Percentiles rank a stretch among this genome's conserved stretches.
These are phyloP conservation scores for Picochlorum costavermella DNA, from an alignment of 139 green algal genomes.

Conservation along the genomic window DNA sequence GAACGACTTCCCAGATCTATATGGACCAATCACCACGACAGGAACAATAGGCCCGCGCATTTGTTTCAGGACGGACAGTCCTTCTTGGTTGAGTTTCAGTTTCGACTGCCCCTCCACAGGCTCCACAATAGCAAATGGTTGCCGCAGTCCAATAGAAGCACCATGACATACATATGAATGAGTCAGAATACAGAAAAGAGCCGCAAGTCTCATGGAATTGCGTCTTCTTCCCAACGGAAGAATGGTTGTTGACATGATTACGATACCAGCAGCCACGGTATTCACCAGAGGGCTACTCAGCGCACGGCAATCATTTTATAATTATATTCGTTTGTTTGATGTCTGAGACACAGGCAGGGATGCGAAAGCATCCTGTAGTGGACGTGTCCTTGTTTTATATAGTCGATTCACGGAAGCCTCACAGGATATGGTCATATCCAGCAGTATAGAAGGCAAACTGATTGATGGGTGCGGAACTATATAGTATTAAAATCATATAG, in stretches of 20 bases:
- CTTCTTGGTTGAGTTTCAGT: conserved; percentile 53
- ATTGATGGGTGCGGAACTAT: too few relatives aligned
- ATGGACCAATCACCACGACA: conserved; percentile 85
- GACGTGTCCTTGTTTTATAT: too few relatives aligned
- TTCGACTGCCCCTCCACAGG: conserved; percentile 60
- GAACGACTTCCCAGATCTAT: conserved; percentile 83
- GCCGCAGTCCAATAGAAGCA: not conserved
- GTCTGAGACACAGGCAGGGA: too few relatives aligned
- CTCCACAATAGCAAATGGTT: conserved; percentile 46
- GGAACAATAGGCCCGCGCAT: conserved; percentile 53
- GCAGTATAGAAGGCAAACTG: too few relatives aligned
- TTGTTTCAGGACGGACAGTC: conserved; percentile 46
- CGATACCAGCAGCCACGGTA: not conserved
- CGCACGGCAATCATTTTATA: too few relatives aligned
- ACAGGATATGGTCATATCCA: too few relatives aligned
- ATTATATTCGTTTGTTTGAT: too few relatives aligned
- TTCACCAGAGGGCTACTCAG: not conserved
- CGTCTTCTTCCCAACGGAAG: not conserved
- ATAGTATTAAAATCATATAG: conserved; percentile 4
- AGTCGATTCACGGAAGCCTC: too few relatives aligned
- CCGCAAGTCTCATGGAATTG: not conserved
- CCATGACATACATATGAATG: not conserved
- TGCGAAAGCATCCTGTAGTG: too few relatives aligned
- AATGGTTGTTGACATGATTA: not conserved
- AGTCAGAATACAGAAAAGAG: not conserved